Conservation (phyloP, 169 alveolate genomes). For the Plasmodium cynomolgi region DNA sequence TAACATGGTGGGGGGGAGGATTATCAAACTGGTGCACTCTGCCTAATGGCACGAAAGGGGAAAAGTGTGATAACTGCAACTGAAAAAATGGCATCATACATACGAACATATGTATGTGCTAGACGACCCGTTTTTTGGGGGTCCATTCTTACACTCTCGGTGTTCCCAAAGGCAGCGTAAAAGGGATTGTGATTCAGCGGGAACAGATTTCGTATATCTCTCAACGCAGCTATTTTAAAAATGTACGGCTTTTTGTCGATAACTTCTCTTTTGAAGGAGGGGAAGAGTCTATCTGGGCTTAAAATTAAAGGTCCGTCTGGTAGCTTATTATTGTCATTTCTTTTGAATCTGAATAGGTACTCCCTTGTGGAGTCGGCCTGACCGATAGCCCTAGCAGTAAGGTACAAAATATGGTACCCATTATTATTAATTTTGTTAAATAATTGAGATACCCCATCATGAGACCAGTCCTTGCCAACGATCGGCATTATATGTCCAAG, state of each 20-base stretch:
- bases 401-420: conserved; percentile 96
- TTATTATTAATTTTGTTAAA: conserved; percentile 91
- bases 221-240: conserved; percentile 95
- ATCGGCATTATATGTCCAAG: conserved; percentile 97
- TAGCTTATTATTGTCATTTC: conserved; percentile 87
- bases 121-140: not conserved
- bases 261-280: conserved; percentile 97
- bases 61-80: too few species aligned
- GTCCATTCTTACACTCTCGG: conserved; percentile 89
- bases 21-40: not conserved
- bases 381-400: conserved; percentile 98
- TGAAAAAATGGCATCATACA: not conserved
- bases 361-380: conserved; percentile 96
- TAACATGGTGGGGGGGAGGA: not conserved
- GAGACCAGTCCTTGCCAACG: conserved; percentile 98
- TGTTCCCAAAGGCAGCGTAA: conserved; percentile 99
- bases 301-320: conserved; percentile 97
- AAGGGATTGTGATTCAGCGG: conserved; percentile 92
- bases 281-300: conserved; percentile 96
- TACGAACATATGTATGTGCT: not conserved
- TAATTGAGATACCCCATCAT: conserved; percentile 95
- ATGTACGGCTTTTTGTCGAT: conserved; percentile 94
- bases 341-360: conserved; percentile 90
- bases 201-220: conserved; percentile 94
- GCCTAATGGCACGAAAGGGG: not conserved